Percentiles rank a stretch among this genome's conserved stretches.
phyloP scores from a whole-genome alignment of 75 land plant species.

The Cupressus sempervirens region DNA sequence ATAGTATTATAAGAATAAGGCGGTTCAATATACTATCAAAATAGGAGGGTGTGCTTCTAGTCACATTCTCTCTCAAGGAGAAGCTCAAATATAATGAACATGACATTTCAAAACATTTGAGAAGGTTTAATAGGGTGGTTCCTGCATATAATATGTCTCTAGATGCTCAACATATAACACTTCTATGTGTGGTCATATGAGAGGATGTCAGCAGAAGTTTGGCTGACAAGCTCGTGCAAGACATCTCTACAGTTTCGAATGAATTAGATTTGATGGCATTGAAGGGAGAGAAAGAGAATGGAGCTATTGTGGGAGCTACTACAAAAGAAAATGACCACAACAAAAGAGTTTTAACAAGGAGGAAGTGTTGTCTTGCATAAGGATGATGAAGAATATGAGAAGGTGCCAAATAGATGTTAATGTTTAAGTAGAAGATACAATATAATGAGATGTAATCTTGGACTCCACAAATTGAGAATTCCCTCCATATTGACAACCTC shows the following conservation, averaged over 20 bases:
- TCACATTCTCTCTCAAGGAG: slow-evolving; percentile 50
- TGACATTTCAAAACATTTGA: slow-evolving; percentile 34
- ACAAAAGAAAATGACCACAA: slow-evolving; percentile 1
- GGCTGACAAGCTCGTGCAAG: slow-evolving; percentile 38
- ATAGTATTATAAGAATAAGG: slow-evolving; percentile 30
- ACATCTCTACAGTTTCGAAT: slow-evolving; percentile 15
- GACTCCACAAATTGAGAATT: too few relatives aligned
- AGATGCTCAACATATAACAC: slow-evolving; percentile 29
- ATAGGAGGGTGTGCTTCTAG: slow-evolving; percentile 40
- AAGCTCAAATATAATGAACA: slow-evolving; percentile 20
- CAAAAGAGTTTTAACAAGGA: too few relatives aligned
- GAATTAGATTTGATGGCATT: slow-evolving; percentile 25
- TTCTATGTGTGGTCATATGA: slow-evolving; percentile 46
- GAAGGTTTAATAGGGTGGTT: slow-evolving; percentile 47
- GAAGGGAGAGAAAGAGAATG: background rate
- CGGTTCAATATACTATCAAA: slow-evolving; percentile 49
- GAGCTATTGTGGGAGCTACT: slow-evolving; percentile 13
- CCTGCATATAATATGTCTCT: slow-evolving; percentile 62
- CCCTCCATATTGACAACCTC: too few relatives aligned
- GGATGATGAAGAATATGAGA: too few relatives aligned
- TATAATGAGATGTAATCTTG: too few relatives aligned
- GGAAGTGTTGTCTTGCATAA: too few relatives aligned
- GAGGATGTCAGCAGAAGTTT: slow-evolving; percentile 46
- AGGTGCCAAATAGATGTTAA: too few relatives aligned
- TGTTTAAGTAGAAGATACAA: too few relatives aligned